Evolutionary conservation across 208 protist species (phyloP), one percentile per base, ranked within the genome.

Genomic region (Acanthamoeba sp.): DNA sequence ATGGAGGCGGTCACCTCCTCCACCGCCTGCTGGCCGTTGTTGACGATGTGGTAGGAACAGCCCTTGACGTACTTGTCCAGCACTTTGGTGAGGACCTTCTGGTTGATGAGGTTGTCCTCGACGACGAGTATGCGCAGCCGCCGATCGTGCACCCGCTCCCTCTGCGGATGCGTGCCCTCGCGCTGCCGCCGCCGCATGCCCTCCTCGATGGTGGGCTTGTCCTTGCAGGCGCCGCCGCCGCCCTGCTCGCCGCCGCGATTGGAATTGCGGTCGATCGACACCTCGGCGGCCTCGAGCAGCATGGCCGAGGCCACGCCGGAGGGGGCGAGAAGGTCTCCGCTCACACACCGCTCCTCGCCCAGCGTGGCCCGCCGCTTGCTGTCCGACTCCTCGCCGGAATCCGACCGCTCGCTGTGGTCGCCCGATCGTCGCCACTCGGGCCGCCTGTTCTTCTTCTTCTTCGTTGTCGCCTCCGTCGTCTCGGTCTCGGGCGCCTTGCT

Each of bases 51-150:
- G 42, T 89, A 89, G 5, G 42, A 29, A 40, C 80, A 89, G 20
- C 80, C 80, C 42, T 29, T 89, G 52, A 66, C 48, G 80, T 89
- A 89, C 40, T 64, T 55, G 52, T 89, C 80, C 16, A 89, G 10
- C 27, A 89, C 80, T 32, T 64, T 55, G 48, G 52, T 55, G 52
- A 89, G 80, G 29, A 89, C 80, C 36, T 89, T 89, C 29, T 89
- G 80, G 80, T 89, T 89, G 80, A 89, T 89, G 18, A 55, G 24
- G 80, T 89, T 89, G 22, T 89, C 80, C 52, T 89, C 80, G 22
- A 89, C 80, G 14, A 89, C 80, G 14, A 89, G 36, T 1, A 89
- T 89, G 50, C 80, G 80, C 24, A 89, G 80, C 1, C 48, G 71
- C 27, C 71, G 71, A 6, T 80, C 71, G 36, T 48, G 71, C 22